Percentiles rank a stretch among this genome's conserved stretches.
Evolutionary conservation across 345 rosid species (phyloP).

Genomic region (Gossypium thurberi): DNA sequence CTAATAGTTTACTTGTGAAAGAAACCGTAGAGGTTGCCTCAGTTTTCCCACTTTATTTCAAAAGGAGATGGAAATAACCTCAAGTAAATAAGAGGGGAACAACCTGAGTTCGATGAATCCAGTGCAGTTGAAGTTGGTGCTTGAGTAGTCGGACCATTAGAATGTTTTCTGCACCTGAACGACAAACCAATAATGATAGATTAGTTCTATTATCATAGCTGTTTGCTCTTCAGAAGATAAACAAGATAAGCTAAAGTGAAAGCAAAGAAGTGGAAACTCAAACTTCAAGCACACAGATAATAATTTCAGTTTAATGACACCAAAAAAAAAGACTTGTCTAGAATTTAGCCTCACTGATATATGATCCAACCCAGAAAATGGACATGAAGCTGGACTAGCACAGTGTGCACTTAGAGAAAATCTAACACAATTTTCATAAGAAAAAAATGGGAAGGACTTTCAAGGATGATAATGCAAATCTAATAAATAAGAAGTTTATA

Average conservation of each 20-base stretch:
- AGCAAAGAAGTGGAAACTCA: neutral
- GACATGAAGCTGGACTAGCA: neutral
- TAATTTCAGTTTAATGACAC: neutral
- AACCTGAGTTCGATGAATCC: constrained; percentile 39
- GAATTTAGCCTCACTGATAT: neutral
- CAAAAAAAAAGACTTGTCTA: neutral
- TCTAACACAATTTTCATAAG: neutral
- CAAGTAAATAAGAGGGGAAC: constrained; percentile 10
- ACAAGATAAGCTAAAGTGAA: neutral
- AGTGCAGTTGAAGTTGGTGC: constrained; percentile 19
- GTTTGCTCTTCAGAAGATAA: constrained; percentile 4
- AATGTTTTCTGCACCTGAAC: constrained; percentile 44
- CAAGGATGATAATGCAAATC: neutral
- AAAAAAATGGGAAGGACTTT: neutral
- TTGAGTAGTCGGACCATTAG: constrained; percentile 30
- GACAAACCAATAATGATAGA: constrained; percentile 3
- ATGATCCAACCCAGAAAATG: neutral
- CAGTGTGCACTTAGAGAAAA: too few relatives aligned
- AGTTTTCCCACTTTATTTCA: neutral
- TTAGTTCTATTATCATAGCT: neutral
- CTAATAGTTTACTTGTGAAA: neutral
- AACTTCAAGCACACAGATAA: neutral
- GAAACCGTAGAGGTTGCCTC: neutral
- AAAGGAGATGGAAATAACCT: neutral
- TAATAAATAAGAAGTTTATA: neutral